A percentile compares a stretch with the other conserved stretches of the same genome.
These are phyloP conservation scores for Toxoplasma gondii DNA, from an alignment of 169 alveolate species.

Conservation along the genomic window DNA sequence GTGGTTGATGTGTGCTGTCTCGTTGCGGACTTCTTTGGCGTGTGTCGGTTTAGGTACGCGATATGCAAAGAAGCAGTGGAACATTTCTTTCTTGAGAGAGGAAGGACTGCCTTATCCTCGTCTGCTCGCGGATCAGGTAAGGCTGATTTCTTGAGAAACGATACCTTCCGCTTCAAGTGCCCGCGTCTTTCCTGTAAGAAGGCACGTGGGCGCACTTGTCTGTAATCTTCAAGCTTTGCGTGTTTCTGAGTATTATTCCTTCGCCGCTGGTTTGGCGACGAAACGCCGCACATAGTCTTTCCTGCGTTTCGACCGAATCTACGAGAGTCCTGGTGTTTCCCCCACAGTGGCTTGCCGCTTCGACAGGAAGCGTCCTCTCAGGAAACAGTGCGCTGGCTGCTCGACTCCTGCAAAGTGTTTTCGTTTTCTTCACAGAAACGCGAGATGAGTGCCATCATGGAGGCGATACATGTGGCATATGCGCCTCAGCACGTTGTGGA, in stretches of 20 bases:
- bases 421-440: not conserved
- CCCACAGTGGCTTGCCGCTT: too few species aligned
- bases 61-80: slow-evolving; percentile 43
- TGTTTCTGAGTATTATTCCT: too few species aligned
- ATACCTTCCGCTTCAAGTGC: not conserved
- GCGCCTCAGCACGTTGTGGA: slow-evolving; percentile 2
- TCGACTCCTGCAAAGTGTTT: not conserved
- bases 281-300: too few species aligned
- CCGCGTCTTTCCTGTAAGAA: too few species aligned
- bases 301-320: too few species aligned
- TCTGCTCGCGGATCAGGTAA: slow-evolving; percentile 1
- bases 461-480: slow-evolving; percentile 4
- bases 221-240: too few species aligned
- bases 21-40: not conserved
- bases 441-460: not conserved
- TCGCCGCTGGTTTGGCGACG: too few species aligned
- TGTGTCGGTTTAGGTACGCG: not conserved
- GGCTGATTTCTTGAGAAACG: not conserved
- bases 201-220: too few species aligned
- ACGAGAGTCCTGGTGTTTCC: too few species aligned
- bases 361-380: too few species aligned
- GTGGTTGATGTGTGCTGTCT: too few species aligned
- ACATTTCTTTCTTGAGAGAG: not conserved
- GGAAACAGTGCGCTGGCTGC: too few species aligned
- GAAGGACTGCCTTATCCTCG: slow-evolving; percentile 12